Evolutionary conservation across 192 early-diverging fungal species (phyloP).

Genomic region (Lunasporangiospora selenospora): DNA sequence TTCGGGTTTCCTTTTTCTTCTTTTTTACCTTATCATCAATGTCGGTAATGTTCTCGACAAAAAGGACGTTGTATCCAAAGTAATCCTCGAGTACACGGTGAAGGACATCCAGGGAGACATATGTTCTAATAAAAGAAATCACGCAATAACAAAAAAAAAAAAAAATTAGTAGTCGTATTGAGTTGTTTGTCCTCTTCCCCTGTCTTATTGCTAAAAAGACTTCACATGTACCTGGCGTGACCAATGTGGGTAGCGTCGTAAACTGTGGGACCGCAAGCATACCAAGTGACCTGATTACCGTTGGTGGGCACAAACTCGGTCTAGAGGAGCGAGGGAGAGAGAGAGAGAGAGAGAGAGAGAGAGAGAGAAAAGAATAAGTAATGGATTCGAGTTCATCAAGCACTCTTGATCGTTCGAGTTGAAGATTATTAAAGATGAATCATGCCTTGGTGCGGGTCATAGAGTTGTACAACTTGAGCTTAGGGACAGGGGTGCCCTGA

Average conservation of each 20-base stretch:
- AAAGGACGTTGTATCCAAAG: slow-evolving; percentile 91
- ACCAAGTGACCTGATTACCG: slow-evolving; percentile 91
- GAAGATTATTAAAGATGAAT: not conserved
- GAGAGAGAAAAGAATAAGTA: not conserved
- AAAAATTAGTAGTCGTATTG: not conserved
- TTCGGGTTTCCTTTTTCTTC: not conserved
- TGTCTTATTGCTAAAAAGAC: not conserved
- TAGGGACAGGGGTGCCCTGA: slow-evolving; percentile 47
- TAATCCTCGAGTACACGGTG: slow-evolving; percentile 95
- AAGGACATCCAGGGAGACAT: slow-evolving; percentile 92
- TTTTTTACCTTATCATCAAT: slow-evolving; percentile 90
- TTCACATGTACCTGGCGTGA: slow-evolving; percentile 77
- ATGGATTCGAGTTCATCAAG: not conserved
- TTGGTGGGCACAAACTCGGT: slow-evolving; percentile 88
- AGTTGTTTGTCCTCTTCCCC: not conserved
- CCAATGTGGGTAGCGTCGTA: slow-evolving; percentile 97
- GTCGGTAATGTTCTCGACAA: slow-evolving; percentile 98
- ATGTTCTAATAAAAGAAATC: slow-evolving; percentile 65
- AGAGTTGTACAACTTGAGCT: slow-evolving; percentile 81
- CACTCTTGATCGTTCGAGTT: not conserved
- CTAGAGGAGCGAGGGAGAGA: slow-evolving; percentile 42
- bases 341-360: not conserved
- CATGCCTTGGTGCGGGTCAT: slow-evolving; percentile 86
- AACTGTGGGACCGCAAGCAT: slow-evolving; percentile 98
- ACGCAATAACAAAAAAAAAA: not conserved